phyloP scores from a whole-genome alignment of 495 filamentous ascomycete species.

The Cudoniella acicularis region DNA sequence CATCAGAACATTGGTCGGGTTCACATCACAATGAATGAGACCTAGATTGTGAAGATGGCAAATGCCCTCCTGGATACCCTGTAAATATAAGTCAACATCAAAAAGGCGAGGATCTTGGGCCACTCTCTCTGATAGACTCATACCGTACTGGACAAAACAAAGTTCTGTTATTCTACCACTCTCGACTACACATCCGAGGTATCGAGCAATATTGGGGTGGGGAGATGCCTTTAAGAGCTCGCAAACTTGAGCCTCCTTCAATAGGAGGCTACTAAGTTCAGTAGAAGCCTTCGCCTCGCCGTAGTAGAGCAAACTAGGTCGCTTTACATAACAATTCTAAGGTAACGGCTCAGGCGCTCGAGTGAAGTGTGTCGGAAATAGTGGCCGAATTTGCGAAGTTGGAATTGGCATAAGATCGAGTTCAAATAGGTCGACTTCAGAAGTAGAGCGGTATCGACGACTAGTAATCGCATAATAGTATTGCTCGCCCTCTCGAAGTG shows the following conservation, averaged over 20 bases:
- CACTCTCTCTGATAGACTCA: neutral
- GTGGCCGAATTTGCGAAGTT: conserved; percentile 2
- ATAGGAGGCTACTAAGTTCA: neutral
- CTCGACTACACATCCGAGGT: neutral
- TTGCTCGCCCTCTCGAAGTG: neutral
- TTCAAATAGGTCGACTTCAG: neutral
- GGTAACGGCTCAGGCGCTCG: conserved; percentile 1
- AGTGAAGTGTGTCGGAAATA: no score
- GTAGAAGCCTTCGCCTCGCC: neutral
- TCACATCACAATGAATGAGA: conserved; percentile 30
- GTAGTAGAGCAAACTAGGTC: no score
- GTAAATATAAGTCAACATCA: conserved; percentile 6
- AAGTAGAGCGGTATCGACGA: neutral
- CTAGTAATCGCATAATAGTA: neutral
- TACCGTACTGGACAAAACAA: neutral
- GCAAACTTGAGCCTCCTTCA: neutral
- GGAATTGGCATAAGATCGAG: conserved; percentile 3
- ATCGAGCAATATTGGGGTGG: conserved; percentile 2
- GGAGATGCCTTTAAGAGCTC: neutral
- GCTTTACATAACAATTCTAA: neutral
- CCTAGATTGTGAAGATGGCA: conserved; percentile 28
- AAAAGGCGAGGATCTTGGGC: neutral
- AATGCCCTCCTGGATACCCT: conserved; percentile 26
- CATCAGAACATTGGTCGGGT: conserved; percentile 32
- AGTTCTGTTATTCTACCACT: neutral